A percentile compares a stretch with the other conserved stretches of the same genome.
phyloP scores from a whole-genome alignment of 306 rosid genomes.

The Mimosa pudica region DNA sequence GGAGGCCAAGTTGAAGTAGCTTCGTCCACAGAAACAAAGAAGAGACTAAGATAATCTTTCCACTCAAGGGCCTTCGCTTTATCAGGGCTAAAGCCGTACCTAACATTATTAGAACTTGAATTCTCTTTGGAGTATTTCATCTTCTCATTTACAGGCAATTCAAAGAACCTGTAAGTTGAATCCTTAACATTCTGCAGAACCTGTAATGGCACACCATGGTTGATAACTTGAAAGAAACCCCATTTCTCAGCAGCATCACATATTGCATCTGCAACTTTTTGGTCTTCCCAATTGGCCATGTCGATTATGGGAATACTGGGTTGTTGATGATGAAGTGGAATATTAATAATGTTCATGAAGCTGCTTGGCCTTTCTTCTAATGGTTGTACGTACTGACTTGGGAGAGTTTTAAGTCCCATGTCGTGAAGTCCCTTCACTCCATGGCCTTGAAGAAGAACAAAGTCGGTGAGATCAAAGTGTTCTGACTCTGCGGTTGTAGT shows the following conservation, averaged over 20 bases:
- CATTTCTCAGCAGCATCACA: conserved; percentile 66
- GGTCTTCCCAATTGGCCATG: conserved; percentile 48
- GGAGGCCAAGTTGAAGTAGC: conserved; percentile 60
- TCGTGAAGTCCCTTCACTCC: conserved; percentile 68
- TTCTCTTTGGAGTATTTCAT: conserved; percentile 43
- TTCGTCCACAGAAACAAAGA: conserved; percentile 58
- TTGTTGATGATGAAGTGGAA: background rate
- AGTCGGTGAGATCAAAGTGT: conserved; percentile 25
- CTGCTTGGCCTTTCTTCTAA: conserved; percentile 41
- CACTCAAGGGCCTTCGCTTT: conserved; percentile 66
- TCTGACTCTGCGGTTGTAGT: background rate
- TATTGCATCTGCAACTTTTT: conserved; percentile 34
- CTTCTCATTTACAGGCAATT: conserved; percentile 48
- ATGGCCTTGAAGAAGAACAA: conserved; percentile 50
- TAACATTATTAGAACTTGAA: conserved; percentile 41
- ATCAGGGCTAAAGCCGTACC: conserved; percentile 53
- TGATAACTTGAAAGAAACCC: conserved; percentile 64
- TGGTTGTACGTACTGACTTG: conserved; percentile 59
- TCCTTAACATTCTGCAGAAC: conserved; percentile 48
- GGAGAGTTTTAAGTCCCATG: conserved; percentile 50
- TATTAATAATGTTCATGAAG: background rate
- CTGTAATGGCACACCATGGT: conserved; percentile 58
- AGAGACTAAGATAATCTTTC: conserved; percentile 65
- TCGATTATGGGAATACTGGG: conserved; percentile 57
- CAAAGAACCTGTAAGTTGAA: conserved; percentile 60